These are phyloP conservation scores for Podospora didyma DNA, from an alignment of 495 filamentous ascomycete genomes.

Conservation along the genomic window DNA sequence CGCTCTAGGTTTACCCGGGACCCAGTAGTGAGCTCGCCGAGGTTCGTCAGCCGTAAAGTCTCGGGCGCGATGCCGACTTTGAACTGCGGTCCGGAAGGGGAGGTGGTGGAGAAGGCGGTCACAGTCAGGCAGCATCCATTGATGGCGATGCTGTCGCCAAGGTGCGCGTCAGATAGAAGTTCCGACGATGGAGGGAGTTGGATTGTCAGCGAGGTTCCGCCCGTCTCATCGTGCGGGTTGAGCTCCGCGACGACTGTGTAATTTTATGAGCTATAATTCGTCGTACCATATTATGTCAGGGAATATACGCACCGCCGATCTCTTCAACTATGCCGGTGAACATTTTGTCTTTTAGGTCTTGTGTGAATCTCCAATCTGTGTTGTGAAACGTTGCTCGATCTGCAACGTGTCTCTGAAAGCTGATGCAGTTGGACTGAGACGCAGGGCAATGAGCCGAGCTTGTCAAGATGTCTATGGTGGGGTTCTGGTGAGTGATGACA, in stretches of 20 bases:
- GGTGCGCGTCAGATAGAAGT: conserved; percentile 76
- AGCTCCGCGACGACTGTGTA: conserved; percentile 72
- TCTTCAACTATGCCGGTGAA: conserved; percentile 97
- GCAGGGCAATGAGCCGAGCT: too few species aligned
- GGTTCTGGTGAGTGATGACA: too few species aligned
- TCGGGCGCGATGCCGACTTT: conserved; percentile 94
- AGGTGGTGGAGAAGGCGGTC: conserved; percentile 60
- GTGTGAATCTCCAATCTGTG: not conserved
- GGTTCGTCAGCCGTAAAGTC: conserved; percentile 92
- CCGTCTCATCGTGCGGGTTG: conserved; percentile 71
- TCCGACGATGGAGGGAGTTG: conserved; percentile 53
- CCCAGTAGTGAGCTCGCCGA: conserved; percentile 58
- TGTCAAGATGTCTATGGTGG: too few species aligned
- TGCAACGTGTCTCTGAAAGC: too few species aligned
- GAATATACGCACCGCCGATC: conserved; percentile 69
- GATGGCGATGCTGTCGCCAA: conserved; percentile 89
- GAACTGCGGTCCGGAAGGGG: conserved; percentile 50
- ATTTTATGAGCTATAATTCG: not conserved
- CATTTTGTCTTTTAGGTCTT: conserved; percentile 50
- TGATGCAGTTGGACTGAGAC: too few species aligned
- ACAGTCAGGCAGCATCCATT: conserved; percentile 92
- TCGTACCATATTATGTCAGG: not conserved
- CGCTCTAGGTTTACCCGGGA: conserved; percentile 84
- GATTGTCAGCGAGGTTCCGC: conserved; percentile 90
- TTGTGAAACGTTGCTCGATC: too few species aligned